Evolutionary conservation across 768 basidiomycete genomes (phyloP), one percentile per base, ranked within the genome.

Genomic region (Flagelloscypha sp.): DNA sequence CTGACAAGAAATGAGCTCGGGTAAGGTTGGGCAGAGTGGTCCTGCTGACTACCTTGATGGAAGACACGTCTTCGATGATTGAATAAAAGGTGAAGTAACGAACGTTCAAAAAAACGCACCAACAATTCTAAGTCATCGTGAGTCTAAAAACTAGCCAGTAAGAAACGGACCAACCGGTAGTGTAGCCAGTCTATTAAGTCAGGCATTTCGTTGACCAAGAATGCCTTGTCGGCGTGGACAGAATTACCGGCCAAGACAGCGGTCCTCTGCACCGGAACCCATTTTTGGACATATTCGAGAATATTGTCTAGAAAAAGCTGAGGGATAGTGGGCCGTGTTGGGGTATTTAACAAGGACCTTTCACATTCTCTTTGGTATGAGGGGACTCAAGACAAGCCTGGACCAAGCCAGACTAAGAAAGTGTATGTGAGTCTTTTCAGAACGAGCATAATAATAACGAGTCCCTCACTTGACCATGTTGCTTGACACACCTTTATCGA

Each of bases 201-300:
- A 1, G 86, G 84, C 88, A 95, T 92, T 35, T 84, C 73, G 49
- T 75, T 74, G 3, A 61, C 64, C 18, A 90, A 62, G 52, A 90
- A 90, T 3, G 61, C 56, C 35, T 72, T 68, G 57, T 95, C 90
- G 1, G 74, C 76, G 50, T 95, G 87, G 2, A 94, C 84, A 8
- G 86, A 84, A 49, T 71, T 93, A 10, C 92, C 92, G 5, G 92
- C 87, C n/a, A 90, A 70, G 6, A 87, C 68, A 2, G 71, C 87
- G 5, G 57, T 62, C 24, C 67, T 61, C 40, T 63, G 62, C 11
- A 67, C 54, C 9, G 92, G 90, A 23, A 95, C 65, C 87, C 90
- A 89, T 50, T 70, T 76, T 58, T 84, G 77, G 52, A 97, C 76
- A 53, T 97, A 95, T 2, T 62, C 59, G 13, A 89, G 59, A 3